Percentiles rank a stretch among this genome's conserved stretches.
These are phyloP conservation scores for Apophysomyces variabilis DNA, from an alignment of 371 early-diverging fungal species.

Conservation along the genomic window DNA sequence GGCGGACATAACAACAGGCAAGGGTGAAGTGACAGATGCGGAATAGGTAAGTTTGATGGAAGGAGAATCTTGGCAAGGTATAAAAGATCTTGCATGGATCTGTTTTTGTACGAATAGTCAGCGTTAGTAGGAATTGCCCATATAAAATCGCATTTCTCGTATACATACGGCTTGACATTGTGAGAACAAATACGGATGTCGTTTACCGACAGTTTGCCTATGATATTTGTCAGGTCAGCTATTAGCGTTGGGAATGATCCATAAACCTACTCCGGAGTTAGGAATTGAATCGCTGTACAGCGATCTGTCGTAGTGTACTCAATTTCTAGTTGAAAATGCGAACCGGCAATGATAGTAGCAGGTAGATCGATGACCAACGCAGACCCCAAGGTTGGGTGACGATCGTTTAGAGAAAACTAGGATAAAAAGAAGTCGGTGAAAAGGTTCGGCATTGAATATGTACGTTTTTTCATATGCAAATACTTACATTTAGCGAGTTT, in stretches of 20 bases:
- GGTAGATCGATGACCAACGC: slow-evolving; percentile 67
- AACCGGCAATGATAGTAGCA: slow-evolving; percentile 29
- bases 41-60: slow-evolving; percentile 85
- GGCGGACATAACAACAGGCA: slow-evolving; percentile 34
- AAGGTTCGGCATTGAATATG: not conserved
- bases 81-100: slow-evolving; percentile 89
- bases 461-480: not conserved
- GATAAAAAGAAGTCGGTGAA: not conserved
- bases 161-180: slow-evolving; percentile 83
- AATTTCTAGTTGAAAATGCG: slow-evolving; percentile 58
- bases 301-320: slow-evolving; percentile 79
- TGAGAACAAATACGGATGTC: slow-evolving; percentile 91
- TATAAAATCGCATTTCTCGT: not conserved
- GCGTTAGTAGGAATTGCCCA: too few species aligned
- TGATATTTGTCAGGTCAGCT: not conserved
- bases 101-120: slow-evolving; percentile 29
- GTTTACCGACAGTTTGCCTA: slow-evolving; percentile 90
- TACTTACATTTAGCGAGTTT: slow-evolving; percentile 42
- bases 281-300: slow-evolving; percentile 87
- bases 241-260: not conserved
- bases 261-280: slow-evolving; percentile 70
- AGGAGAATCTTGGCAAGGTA: slow-evolving; percentile 93
- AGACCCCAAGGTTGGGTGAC: slow-evolving; percentile 72
- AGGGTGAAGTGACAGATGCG: slow-evolving; percentile 71
- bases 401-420: slow-evolving; percentile 59